phyloP scores from a whole-genome alignment of 345 rosid species.

The Abelmoschus esculentus region DNA sequence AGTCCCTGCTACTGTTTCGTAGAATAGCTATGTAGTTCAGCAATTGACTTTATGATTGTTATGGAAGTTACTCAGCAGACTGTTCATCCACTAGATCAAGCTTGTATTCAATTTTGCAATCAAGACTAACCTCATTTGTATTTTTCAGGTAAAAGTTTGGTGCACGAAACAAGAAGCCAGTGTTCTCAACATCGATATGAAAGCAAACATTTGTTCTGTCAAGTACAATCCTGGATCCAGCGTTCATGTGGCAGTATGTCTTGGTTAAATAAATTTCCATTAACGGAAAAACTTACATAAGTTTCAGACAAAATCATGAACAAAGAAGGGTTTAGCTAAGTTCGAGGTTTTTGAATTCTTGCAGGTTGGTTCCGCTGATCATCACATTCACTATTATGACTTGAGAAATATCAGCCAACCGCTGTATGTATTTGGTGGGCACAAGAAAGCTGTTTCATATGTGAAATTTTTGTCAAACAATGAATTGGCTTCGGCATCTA shows the following conservation, averaged over 20 bases:
- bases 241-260: not conserved
- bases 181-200: conserved; percentile 91
- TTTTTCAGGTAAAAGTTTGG: conserved; percentile 87
- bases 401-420: conserved; percentile 72
- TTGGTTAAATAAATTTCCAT: not conserved
- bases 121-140: not conserved
- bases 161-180: conserved; percentile 94
- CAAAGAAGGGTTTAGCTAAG: not conserved
- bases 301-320: not conserved
- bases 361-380: conserved; percentile 97
- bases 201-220: conserved; percentile 95
- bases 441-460: conserved; percentile 85
- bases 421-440: conserved; percentile 89
- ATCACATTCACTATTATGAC: conserved; percentile 83
- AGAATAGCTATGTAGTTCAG: not conserved
- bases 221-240: conserved; percentile 97
- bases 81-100: too few relatives aligned
- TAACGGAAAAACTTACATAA: too few relatives aligned
- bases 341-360: conserved; percentile 5
- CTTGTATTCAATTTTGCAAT: not conserved
- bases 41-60: not conserved
- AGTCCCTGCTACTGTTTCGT: not conserved
- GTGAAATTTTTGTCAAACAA: conserved; percentile 84
- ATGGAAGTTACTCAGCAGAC: too few relatives aligned
- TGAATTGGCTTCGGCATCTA: conserved; percentile 96